These are phyloP conservation scores for Phytophthora ramorum DNA, from an alignment of 352 stramenopile species.

Conservation along the genomic window DNA sequence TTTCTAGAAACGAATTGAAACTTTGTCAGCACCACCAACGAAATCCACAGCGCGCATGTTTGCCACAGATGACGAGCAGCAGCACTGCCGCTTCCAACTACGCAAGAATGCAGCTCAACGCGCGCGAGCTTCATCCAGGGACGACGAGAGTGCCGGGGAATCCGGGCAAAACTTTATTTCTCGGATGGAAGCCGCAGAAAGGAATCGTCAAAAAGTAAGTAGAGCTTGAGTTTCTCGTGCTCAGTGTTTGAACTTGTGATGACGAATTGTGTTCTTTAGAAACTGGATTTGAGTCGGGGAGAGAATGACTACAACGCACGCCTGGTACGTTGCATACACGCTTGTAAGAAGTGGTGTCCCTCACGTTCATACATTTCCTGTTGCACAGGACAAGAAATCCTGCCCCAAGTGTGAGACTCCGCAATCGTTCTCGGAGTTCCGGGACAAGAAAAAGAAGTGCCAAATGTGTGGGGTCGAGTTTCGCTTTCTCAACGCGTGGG, in stretches of 20 bases:
- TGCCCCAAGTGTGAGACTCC: conserved; percentile 72
- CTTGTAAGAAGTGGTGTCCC: not conserved
- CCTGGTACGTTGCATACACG: conserved; percentile 35
- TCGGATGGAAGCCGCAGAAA: conserved; percentile 82
- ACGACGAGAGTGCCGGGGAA: conserved; percentile 41
- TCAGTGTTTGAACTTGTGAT: not conserved
- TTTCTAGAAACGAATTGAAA: conserved; percentile 70
- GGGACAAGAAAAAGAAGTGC: conserved; percentile 89
- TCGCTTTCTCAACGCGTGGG: conserved; percentile 75
- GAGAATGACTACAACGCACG: conserved; percentile 81
- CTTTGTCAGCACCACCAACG: conserved; percentile 56
- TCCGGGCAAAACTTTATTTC: conserved; percentile 59
- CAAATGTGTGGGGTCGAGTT: conserved; percentile 84
- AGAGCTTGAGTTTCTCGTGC: conserved; percentile 2
- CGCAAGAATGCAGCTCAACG: conserved; percentile 36
- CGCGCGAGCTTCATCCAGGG: conserved; percentile 15
- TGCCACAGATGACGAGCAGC: conserved; percentile 74
- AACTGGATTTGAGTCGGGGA: conserved; percentile 71
- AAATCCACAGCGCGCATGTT: conserved; percentile 56
- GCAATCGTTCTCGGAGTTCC: conserved; percentile 85
- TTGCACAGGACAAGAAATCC: conserved; percentile 74
- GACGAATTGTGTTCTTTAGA: conserved; percentile 36
- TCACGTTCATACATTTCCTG: not conserved
- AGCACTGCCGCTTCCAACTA: conserved; percentile 72
- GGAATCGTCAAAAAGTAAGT: conserved; percentile 76